Evolutionary conservation across 441 rosid species (phyloP).

Genomic region (Erysimum cheiri): DNA sequence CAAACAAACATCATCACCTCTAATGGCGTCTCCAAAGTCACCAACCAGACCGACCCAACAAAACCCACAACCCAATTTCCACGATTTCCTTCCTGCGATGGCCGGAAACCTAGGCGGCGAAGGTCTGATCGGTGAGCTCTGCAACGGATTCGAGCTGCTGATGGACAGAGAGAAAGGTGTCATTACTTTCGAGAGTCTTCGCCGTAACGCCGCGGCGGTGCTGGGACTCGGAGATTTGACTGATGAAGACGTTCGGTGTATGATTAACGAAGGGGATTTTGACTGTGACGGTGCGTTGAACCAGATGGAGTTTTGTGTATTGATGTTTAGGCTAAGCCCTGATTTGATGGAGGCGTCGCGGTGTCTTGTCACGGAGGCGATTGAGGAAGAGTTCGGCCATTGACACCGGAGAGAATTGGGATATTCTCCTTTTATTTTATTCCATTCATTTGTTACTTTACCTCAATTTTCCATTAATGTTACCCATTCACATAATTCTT

Average conservation of each 20-base stretch:
- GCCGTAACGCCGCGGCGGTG: slow-evolving; percentile 52
- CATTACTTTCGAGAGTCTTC: slow-evolving; percentile 58
- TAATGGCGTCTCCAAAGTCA: slow-evolving; percentile 41
- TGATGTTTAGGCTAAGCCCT: slow-evolving; percentile 70
- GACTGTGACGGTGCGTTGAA: slow-evolving; percentile 64
- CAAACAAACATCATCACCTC: not conserved
- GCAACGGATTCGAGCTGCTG: slow-evolving; percentile 62
- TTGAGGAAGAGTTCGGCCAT: slow-evolving; percentile 44
- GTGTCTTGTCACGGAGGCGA: slow-evolving; percentile 49
- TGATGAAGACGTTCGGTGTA: slow-evolving; percentile 55
- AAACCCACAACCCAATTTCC: slow-evolving; percentile 38
- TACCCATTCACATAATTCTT: slow-evolving; percentile 12
- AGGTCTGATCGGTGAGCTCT: slow-evolving; percentile 52
- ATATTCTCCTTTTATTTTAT: not conserved
- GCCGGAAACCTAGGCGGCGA: slow-evolving; percentile 54
- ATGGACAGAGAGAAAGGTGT: slow-evolving; percentile 57
- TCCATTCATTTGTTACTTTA: slow-evolving; percentile 29
- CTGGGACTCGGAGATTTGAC: slow-evolving; percentile 55
- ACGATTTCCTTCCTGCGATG: slow-evolving; percentile 60
- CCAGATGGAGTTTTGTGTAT: slow-evolving; percentile 70
- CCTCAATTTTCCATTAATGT: not conserved
- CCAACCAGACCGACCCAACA: slow-evolving; percentile 31
- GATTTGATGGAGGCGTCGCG: slow-evolving; percentile 62
- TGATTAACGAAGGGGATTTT: slow-evolving; percentile 59
- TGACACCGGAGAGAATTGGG: slow-evolving; percentile 8